These are phyloP conservation scores for Chrysopogon serrulatus DNA, from an alignment of 176 grass and related monocot species.

Conservation along the genomic window DNA sequence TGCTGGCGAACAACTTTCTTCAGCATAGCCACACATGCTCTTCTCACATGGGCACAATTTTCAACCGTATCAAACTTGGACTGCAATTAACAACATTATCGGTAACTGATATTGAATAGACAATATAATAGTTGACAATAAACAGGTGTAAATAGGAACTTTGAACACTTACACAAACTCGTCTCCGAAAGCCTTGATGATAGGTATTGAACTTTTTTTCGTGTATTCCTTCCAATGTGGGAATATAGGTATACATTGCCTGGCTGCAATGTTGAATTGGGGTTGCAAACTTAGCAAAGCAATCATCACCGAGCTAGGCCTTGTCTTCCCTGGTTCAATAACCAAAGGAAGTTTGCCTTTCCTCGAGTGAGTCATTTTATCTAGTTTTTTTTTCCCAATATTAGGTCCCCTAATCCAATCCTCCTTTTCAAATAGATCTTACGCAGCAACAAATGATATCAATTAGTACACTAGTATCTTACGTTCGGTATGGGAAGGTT, in stretches of 20 bases:
- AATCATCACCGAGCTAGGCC: neutral
- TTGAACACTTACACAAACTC: neutral
- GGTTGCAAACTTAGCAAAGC: neutral
- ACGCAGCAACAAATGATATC: neutral
- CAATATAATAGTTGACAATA: neutral
- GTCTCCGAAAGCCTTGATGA: neutral
- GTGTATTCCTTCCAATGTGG: neutral
- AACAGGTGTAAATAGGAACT: neutral
- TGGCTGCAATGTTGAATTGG: neutral
- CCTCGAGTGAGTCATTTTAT: neutral
- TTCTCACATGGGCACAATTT: neutral
- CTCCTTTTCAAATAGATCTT: neutral
- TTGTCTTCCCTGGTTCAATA: neutral
- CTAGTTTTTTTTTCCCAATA: neutral
- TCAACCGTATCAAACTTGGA: neutral
- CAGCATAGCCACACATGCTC: neutral
- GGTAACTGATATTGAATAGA: neutral
- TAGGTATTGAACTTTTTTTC: neutral
- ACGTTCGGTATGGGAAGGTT: neutral
- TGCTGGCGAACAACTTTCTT: neutral
- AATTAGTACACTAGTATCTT: neutral
- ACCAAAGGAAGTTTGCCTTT: neutral
- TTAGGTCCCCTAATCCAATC: too few relatives aligned
- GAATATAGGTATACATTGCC: neutral
- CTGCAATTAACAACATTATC: neutral